Evolutionary conservation across 805 yeast genomes (phyloP).

Genomic region (Pichia thaimueangensis): DNA sequence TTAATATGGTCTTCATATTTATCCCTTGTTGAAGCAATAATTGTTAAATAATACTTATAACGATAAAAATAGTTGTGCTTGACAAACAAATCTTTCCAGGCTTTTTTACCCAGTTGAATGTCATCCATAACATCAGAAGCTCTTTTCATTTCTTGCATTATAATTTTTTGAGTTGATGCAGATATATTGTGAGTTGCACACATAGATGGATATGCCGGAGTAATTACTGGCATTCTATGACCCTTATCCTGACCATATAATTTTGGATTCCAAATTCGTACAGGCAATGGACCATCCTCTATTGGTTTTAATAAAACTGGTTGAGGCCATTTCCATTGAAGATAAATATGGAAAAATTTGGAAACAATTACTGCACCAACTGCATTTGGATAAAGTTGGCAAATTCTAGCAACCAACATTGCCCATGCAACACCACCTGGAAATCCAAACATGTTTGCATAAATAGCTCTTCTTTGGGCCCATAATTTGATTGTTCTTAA

Average conservation of each 20-base stretch:
- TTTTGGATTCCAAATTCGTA: constrained; percentile 94
- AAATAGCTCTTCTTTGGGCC: constrained; percentile 94
- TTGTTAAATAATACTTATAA: constrained; percentile 81
- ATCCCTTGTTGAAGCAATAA: constrained; percentile 71
- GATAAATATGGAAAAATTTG: constrained; percentile 77
- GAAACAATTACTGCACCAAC: constrained; percentile 88
- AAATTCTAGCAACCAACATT: constrained; percentile 95
- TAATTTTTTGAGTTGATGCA: constrained; percentile 77
- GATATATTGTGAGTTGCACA: constrained; percentile 97
- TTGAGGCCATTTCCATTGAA: constrained; percentile 98
- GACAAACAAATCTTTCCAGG: constrained; percentile 70
- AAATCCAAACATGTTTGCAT: constrained; percentile 92
- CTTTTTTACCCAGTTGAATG: constrained; percentile 52
- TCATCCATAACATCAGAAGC: constrained; percentile 68
- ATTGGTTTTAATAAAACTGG: constrained; percentile 89
- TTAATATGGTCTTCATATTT: constrained; percentile 75
- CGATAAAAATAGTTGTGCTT: constrained; percentile 77
- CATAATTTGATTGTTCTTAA: constrained; percentile 88
- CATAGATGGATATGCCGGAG: constrained; percentile 98
- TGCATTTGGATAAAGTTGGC: constrained; percentile 95
- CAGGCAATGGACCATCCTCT: constrained; percentile 96
- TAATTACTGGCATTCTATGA: constrained; percentile 95
- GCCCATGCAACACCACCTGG: constrained; percentile 99
- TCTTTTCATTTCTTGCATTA: constrained; percentile 70
- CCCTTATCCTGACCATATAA: constrained; percentile 82